Evolutionary conservation across 805 yeast species (phyloP), one percentile per base, ranked within the genome.

Genomic region (Wickerhamiella domercqiae): DNA sequence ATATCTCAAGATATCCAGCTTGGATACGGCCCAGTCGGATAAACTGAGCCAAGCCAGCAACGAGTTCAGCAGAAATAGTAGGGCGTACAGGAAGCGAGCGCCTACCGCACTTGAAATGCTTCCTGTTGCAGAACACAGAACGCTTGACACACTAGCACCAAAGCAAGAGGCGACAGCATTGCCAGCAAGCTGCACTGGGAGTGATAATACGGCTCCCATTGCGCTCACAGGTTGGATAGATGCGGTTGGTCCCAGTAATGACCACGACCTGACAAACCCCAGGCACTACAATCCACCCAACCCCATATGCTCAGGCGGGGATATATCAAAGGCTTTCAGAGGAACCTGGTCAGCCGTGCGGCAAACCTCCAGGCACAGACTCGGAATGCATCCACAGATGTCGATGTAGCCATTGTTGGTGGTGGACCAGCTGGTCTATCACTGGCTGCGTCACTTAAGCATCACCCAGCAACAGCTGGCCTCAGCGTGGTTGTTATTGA

Each of bases 351-450:
- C n/a, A n/a, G n/a, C n/a, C n/a, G n/a, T n/a, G n/a, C n/a, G n/a
- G n/a, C n/a, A n/a, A n/a, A n/a, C n/a, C n/a, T n/a, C n/a, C n/a
- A n/a, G n/a, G n/a, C n/a, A n/a, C n/a, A n/a, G n/a, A n/a, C n/a
- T n/a, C n/a, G n/a, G n/a, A n/a, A n/a, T n/a, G n/a, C n/a, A n/a
- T n/a, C n/a, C n/a, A n/a, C n/a, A n/a, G n/a, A n/a, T n/a, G 13
- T 47, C 21, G 96, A 87, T 56, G 71, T 90, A 16, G 75, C 82
- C 5, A 79, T 90, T 38, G 79, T 90, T 26, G 98, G 98, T 26
- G 97, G 93, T 5, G 98, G 98, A 0, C 95, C 97, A 1, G 97
- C 97, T 1, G 98, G 98, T 0, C 61, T 90, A 39, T 77, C 94
- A 1, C 61, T 90, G 26, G 75, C 90, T 4, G 70, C 94, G 0